These are phyloP conservation scores for Erodium maritimum DNA, from an alignment of 345 rosid genomes.

Conservation along the genomic window DNA sequence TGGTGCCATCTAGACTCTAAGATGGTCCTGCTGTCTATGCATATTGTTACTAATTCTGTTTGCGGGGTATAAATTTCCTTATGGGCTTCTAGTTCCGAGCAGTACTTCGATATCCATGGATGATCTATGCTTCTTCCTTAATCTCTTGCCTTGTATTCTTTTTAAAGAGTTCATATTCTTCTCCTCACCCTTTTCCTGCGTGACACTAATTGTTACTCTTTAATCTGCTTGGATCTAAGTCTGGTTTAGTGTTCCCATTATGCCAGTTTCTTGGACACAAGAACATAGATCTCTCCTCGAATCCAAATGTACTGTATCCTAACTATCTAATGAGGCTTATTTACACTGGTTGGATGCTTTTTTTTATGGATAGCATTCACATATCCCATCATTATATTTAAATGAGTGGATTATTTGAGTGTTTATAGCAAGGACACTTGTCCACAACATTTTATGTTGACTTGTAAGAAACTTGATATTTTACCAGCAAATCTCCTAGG, in stretches of 20 bases:
- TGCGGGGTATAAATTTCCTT: neutral
- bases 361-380: neutral
- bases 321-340: neutral
- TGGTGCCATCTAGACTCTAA: neutral
- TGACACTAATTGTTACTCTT: neutral
- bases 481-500: slow-evolving; percentile 42
- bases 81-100: neutral
- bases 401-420: neutral
- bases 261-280: neutral
- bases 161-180: neutral
- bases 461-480: slow-evolving; percentile 9
- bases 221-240: neutral
- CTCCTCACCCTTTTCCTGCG: neutral
- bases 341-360: neutral
- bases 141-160: neutral
- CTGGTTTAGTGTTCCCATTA: neutral
- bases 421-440: neutral
- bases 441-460: neutral
- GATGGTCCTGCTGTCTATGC: neutral
- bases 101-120: neutral
- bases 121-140: neutral
- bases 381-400: neutral
- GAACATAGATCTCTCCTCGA: neutral
- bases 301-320: neutral
- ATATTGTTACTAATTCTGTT: neutral